A percentile compares a stretch with the other conserved stretches of the same genome.
phyloP scores from a whole-genome alignment of 2,329 filamentous ascomycete species.

The Cercospora berteroae region DNA sequence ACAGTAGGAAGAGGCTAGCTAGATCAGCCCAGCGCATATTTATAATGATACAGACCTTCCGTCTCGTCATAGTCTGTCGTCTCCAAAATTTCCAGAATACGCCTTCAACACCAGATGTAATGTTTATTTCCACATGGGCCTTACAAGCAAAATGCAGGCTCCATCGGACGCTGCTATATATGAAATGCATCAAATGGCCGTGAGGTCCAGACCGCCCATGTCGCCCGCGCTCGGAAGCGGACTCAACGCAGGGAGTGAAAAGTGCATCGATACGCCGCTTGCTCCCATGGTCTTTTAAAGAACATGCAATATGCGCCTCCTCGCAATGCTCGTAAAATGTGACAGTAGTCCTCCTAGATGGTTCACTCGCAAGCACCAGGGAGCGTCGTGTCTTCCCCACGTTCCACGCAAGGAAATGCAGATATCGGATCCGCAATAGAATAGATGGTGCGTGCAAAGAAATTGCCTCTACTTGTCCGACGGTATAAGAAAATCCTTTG shows the following conservation, averaged over 20 bases:
- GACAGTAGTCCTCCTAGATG: background rate
- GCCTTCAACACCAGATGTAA: background rate
- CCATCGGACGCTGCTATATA: background rate
- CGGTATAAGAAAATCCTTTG: background rate
- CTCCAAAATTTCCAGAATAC: background rate
- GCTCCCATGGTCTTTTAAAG: background rate
- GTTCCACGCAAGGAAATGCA: background rate
- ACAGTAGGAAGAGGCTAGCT: background rate
- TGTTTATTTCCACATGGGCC: background rate
- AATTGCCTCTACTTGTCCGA: background rate
- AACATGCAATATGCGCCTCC: background rate
- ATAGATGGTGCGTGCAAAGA: background rate
- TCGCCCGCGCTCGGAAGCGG: background rate
- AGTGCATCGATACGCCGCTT: background rate
- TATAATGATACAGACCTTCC: background rate
- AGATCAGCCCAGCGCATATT: background rate
- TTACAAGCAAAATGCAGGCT: background rate
- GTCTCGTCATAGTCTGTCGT: background rate
- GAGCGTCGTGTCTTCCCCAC: background rate
- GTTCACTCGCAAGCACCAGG: background rate
- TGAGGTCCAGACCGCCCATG: background rate
- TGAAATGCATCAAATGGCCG: background rate
- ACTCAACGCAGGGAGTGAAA: background rate
- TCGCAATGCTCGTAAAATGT: background rate
- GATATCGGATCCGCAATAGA: background rate